Evolutionary conservation across 2,329 filamentous ascomycete species (phyloP).

Genomic region (Pseudodiploospora longispora): DNA sequence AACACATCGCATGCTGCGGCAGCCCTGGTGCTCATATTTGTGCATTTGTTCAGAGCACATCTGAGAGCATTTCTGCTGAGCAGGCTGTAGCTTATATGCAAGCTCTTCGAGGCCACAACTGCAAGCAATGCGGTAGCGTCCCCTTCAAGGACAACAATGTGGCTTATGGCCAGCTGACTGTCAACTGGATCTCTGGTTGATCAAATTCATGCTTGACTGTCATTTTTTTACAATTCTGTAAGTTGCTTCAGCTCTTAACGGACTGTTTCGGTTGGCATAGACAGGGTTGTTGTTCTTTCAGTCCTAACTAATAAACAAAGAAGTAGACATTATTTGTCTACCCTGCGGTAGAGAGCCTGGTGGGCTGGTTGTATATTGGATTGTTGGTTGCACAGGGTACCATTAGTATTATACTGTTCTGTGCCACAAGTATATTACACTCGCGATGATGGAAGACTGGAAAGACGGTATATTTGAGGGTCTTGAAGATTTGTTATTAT

Average conservation of each 20-base stretch:
- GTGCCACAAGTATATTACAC: too few species aligned
- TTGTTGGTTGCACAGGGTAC: background rate
- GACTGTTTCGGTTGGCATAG: background rate
- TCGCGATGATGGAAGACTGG: background rate
- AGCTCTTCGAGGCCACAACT: conserved; percentile 1
- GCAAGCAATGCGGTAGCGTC: conserved; percentile 6
- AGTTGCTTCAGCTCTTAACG: background rate
- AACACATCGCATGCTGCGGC: conserved; percentile 8
- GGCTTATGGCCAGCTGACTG: conserved; percentile 4
- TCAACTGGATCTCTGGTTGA: conserved; percentile 3
- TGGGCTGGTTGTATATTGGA: background rate
- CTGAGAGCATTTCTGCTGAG: conserved; percentile 4
- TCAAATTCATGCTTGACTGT: background rate
- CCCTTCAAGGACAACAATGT: conserved; percentile 9
- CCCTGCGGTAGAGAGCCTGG: background rate
- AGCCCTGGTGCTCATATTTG: conserved; percentile 6
- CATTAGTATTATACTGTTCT: too few species aligned
- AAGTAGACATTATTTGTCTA: background rate
- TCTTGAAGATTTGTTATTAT: background rate
- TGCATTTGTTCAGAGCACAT: conserved; percentile 4
- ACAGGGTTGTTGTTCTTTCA: background rate
- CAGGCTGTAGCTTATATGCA: conserved; percentile 6
- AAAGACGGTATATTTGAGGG: background rate
- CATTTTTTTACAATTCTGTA: background rate
- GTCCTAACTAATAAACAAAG: background rate